A percentile compares a stretch with the other conserved stretches of the same genome.
phyloP scores from a whole-genome alignment of 106 monocot genomes.

The Dendrobium nobile region DNA sequence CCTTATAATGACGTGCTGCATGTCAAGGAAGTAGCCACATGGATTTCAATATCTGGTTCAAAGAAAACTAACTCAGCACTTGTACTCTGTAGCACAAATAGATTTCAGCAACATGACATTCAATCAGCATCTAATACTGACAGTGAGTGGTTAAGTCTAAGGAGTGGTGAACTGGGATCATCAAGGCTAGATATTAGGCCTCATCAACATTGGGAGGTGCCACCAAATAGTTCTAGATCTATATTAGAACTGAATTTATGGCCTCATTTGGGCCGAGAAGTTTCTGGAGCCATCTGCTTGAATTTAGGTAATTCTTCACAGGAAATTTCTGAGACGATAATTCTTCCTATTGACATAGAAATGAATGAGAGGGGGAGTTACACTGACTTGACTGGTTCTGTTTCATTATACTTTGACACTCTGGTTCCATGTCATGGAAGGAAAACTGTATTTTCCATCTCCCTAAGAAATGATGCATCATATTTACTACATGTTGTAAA shows the following conservation, averaged over 20 bases:
- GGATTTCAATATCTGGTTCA: constrained; percentile 36
- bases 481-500: constrained; percentile 36
- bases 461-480: constrained; percentile 39
- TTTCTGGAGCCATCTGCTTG: constrained; percentile 58
- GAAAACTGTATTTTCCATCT: constrained; percentile 34
- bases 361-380: constrained; percentile 24
- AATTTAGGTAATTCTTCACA: constrained; percentile 26
- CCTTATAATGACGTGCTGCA: constrained; percentile 45
- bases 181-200: constrained; percentile 39
- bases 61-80: constrained; percentile 21
- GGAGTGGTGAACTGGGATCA: constrained; percentile 11
- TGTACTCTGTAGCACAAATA: constrained; percentile 36
- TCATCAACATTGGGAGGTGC: constrained; percentile 41
- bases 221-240: constrained; percentile 25
- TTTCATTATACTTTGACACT: constrained; percentile 39
- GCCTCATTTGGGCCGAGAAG: constrained; percentile 30
- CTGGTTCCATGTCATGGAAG: constrained; percentile 17
- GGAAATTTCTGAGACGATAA: constrained; percentile 20
- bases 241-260: constrained; percentile 40
- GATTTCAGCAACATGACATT: neutral
- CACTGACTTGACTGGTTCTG: constrained; percentile 16
- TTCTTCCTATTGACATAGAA: constrained; percentile 55
- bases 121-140: constrained; percentile 5
- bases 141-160: constrained; percentile 16
- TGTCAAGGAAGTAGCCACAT: constrained; percentile 56